Percentiles rank a stretch among this genome's conserved stretches.
These are phyloP conservation scores for Coccomyxa subellipsoidea DNA, from an alignment of 163 green algal species.

Conservation along the genomic window DNA sequence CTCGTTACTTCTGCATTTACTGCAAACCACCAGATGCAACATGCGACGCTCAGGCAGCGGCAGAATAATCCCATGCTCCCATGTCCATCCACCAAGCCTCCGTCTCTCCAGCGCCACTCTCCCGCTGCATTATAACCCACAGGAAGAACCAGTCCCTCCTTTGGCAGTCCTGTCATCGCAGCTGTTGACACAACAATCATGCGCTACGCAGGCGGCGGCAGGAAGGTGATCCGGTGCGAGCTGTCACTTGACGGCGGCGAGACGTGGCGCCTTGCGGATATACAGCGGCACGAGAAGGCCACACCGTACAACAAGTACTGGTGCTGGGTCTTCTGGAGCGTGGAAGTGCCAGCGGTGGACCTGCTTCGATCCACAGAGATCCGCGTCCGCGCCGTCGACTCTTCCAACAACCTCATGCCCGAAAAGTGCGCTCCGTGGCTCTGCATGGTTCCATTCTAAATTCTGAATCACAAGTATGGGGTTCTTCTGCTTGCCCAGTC, in stretches of 20 bases:
- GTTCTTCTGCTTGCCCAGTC: too few relatives aligned
- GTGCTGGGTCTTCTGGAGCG: slow-evolving; percentile 37
- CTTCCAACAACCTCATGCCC: slow-evolving; percentile 71
- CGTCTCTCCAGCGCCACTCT: too few relatives aligned
- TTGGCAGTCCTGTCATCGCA: too few relatives aligned
- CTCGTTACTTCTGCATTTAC: too few relatives aligned
- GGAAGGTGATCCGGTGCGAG: slow-evolving; percentile 90
- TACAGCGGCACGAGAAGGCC: slow-evolving; percentile 64
- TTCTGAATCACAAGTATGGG: too few relatives aligned
- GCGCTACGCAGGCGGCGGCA: slow-evolving; percentile 63
- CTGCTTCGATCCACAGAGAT: slow-evolving; percentile 66
- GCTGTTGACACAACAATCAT: neutral
- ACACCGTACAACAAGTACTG: slow-evolving; percentile 79
- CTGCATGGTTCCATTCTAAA: too few relatives aligned
- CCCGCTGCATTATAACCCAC: neutral
- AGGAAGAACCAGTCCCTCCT: neutral
- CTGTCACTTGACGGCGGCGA: slow-evolving; percentile 83
- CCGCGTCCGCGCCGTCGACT: slow-evolving; percentile 73
- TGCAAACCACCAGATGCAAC: too few relatives aligned
- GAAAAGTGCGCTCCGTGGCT: slow-evolving; percentile 32
- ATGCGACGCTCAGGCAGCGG: too few relatives aligned
- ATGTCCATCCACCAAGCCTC: too few relatives aligned
- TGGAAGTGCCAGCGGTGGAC: slow-evolving; percentile 40
- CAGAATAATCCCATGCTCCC: too few relatives aligned
- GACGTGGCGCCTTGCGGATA: slow-evolving; percentile 76